Evolutionary conservation across 1,139 yeast genomes (phyloP).

Genomic region (Sugiyamaella novakii): DNA sequence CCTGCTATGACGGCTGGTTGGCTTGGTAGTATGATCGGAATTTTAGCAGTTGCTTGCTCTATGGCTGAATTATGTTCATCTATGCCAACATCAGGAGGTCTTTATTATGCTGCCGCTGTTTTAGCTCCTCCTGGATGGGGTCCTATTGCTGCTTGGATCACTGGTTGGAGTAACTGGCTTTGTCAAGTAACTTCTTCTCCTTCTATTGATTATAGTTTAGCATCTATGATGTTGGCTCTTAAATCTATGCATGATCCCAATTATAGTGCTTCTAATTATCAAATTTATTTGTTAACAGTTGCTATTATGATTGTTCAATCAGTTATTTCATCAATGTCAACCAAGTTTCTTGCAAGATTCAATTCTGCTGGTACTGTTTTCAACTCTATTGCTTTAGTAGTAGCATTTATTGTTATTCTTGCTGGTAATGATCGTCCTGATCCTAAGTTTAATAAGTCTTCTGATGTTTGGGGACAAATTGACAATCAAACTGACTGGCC

Average conservation of each 20-base stretch:
- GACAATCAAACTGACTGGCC: constrained; percentile 70
- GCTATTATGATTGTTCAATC: constrained; percentile 57
- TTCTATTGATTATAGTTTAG: constrained; percentile 63
- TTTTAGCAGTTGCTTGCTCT: constrained; percentile 52
- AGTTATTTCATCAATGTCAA: constrained; percentile 43
- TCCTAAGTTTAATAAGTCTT: constrained; percentile 56
- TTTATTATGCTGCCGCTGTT: constrained; percentile 59
- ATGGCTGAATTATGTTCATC: constrained; percentile 64
- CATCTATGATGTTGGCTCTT: constrained; percentile 61
- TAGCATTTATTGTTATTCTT: constrained; percentile 59
- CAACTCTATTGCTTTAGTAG: constrained; percentile 53
- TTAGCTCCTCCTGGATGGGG: constrained; percentile 56
- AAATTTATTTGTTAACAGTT: constrained; percentile 53
- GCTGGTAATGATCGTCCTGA: constrained; percentile 48
- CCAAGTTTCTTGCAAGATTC: constrained; percentile 59
- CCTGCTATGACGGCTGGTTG: constrained; percentile 67
- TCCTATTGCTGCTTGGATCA: constrained; percentile 59
- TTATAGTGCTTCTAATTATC: constrained; percentile 53
- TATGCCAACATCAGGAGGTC: constrained; percentile 69
- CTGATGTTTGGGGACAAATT: constrained; percentile 57
- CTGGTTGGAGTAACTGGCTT: constrained; percentile 62
- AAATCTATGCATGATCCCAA: constrained; percentile 43
- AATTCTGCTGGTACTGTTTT: constrained; percentile 55
- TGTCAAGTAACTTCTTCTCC: constrained; percentile 64
- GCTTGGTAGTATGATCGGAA: constrained; percentile 56